Percentiles rank a stretch among this genome's conserved stretches.
These are phyloP conservation scores for Hippophae rhamnoides DNA, from an alignment of 306 rosid genomes.

Conservation along the genomic window DNA sequence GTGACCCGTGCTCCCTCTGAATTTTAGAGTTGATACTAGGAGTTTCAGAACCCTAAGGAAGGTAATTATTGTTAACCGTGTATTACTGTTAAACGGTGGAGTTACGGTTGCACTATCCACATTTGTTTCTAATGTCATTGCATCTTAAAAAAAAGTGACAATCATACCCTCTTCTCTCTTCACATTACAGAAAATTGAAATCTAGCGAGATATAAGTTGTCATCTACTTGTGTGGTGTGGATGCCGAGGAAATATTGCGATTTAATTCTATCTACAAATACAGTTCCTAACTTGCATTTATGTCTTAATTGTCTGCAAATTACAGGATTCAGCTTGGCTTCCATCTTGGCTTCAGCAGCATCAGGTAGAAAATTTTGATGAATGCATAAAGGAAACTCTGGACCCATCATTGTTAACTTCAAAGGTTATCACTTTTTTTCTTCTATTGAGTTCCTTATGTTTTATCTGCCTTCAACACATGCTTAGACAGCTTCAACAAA, in stretches of 20 bases:
- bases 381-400: constrained; percentile 26
- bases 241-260: background rate
- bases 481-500: background rate
- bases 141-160: background rate
- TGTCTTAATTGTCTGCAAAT: constrained; percentile 10
- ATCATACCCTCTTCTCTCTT: background rate
- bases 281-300: background rate
- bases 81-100: background rate
- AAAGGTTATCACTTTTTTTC: constrained; percentile 35
- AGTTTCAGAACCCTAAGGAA: background rate
- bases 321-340: constrained; percentile 75
- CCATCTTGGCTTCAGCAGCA: constrained; percentile 80
- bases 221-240: background rate
- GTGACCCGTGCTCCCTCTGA: too few species aligned
- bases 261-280: background rate
- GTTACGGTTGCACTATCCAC: background rate
- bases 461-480: background rate
- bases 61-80: background rate
- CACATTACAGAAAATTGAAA: background rate
- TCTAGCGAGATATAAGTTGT: background rate
- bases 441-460: background rate
- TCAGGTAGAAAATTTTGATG: constrained; percentile 36
- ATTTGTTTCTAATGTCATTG: background rate
- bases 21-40: background rate
- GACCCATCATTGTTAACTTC: constrained; percentile 17